Evolutionary conservation across 2,329 filamentous ascomycete species (phyloP).

Genomic region (Dendrostoma leiphaemia): DNA sequence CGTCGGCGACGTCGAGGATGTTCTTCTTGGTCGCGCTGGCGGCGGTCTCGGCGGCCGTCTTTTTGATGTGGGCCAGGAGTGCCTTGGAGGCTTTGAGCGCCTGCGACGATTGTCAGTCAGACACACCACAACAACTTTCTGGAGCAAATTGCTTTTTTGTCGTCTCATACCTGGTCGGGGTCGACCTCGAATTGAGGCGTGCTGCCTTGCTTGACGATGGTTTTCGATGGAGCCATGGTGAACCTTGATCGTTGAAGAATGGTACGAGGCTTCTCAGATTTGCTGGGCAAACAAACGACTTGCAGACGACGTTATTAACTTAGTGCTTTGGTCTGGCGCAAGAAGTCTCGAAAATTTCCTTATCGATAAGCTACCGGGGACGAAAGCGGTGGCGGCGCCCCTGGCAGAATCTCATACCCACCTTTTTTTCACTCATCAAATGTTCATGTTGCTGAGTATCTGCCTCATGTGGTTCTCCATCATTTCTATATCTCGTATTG

Average conservation of each 20-base stretch:
- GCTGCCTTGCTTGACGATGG: conserved; percentile 30
- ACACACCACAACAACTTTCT: background rate
- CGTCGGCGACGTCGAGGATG: conserved; percentile 48
- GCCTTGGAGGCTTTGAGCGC: conserved; percentile 63
- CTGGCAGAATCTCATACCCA: background rate
- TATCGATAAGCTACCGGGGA: conserved; percentile 7
- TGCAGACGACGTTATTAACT: background rate
- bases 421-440: background rate
- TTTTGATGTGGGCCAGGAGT: conserved; percentile 60
- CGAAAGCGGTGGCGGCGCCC: background rate
- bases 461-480: no score
- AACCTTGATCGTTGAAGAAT: background rate
- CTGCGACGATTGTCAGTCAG: conserved; percentile 31
- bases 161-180: conserved; percentile 32
- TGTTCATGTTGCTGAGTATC: background rate
- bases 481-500: background rate
- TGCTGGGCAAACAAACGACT: background rate
- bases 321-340: background rate
- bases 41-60: conserved; percentile 47
- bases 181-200: conserved; percentile 30
- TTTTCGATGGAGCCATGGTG: conserved; percentile 33
- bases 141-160: background rate
- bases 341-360: conserved; percentile 14
- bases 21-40: conserved; percentile 52
- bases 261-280: background rate